phyloP scores from a whole-genome alignment of 768 basidiomycete species.

The Lactarius trivialis region DNA sequence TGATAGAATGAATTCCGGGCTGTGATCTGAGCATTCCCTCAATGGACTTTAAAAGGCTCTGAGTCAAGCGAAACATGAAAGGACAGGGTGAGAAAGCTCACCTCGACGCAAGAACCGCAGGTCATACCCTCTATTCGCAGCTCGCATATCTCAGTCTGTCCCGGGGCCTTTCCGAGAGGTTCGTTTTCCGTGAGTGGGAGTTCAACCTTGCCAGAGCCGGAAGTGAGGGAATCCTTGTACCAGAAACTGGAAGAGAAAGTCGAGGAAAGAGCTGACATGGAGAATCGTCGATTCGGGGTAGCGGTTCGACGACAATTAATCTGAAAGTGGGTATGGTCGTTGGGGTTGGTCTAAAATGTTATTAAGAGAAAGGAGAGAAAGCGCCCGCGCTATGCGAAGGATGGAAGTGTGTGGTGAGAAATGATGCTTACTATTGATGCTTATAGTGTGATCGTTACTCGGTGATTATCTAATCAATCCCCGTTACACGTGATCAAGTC shows the following conservation, averaged over 20 bases:
- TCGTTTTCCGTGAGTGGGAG: constrained; percentile 28
- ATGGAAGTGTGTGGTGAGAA: neutral
- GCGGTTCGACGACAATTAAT: neutral
- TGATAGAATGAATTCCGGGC: constrained; percentile 83
- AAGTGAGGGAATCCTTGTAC: constrained; percentile 1
- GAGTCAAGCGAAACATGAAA: neutral
- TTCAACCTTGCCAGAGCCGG: constrained; percentile 27
- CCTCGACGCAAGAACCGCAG: constrained; percentile 84
- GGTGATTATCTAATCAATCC: neutral
- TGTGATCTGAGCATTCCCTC: constrained; percentile 78
- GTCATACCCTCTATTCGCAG: constrained; percentile 87
- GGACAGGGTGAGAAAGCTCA: constrained; percentile 31
- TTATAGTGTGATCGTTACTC: too few relatives aligned
- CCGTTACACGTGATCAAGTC: constrained; percentile 2
- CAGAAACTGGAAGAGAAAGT: constrained; percentile 14
- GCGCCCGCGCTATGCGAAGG: constrained; percentile 1
- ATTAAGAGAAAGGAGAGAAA: neutral
- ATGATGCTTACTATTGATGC: too few relatives aligned
- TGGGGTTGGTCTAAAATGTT: neutral
- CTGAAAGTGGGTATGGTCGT: neutral
- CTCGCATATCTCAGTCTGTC: constrained; percentile 54
- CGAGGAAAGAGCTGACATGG: constrained; percentile 16
- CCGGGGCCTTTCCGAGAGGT: constrained; percentile 25
- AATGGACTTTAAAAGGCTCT: constrained; percentile 50
- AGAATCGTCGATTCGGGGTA: too few relatives aligned